Base-by-base conservation (phyloP, 306 rosid species). In the Vicia sativa region DNA sequence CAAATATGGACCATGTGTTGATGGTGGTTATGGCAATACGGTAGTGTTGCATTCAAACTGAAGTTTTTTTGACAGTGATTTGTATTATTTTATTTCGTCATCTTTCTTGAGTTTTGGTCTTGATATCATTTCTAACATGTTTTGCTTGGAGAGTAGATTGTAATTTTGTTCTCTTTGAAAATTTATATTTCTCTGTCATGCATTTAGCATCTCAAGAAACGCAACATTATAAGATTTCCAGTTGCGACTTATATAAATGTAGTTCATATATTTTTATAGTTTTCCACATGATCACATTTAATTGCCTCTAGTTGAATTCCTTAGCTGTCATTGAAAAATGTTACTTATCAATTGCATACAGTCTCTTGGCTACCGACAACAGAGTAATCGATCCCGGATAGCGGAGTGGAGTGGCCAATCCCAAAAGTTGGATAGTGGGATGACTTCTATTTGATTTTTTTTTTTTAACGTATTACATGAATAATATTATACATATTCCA, bases 41-140 rank as follows among this genome's bases (percentile, higher is more conserved):
- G 23, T 62, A 25, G 41, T 41, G 9, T 38, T 62, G 38, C 56
- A 45, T 62, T 62, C 11, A 11, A 68, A 10, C 43, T 53, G 53
- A 53, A 31, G 41, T 62, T 62, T 6, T 6, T 57, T 48, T 12
- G 12, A 18, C 59, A 59, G n/a, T 25, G 43, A 12, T 60, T 26
- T 48, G 26, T 55, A 23, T 71, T 65, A 23, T 45, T 28, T 72
- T 15, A 11, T 72, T 66, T 60, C 42, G 25, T 56, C 35, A 38
- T 26, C 37, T 65, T 65, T 77, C 58, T 56, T 71, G 39, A 64
- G 68, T 39, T 75, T 65, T 77, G 48, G 64, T 77, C 43, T 28
- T 48, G 70, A 38, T 71, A 66, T 48, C 43, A 23, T 10, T 53
- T 21, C 50, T 56, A 26, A n/a, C 34, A 10, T 28, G 11, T 59